Conservation (phyloP, 495 filamentous ascomycete genomes). For the Pseudotulostoma volvatum region DNA sequence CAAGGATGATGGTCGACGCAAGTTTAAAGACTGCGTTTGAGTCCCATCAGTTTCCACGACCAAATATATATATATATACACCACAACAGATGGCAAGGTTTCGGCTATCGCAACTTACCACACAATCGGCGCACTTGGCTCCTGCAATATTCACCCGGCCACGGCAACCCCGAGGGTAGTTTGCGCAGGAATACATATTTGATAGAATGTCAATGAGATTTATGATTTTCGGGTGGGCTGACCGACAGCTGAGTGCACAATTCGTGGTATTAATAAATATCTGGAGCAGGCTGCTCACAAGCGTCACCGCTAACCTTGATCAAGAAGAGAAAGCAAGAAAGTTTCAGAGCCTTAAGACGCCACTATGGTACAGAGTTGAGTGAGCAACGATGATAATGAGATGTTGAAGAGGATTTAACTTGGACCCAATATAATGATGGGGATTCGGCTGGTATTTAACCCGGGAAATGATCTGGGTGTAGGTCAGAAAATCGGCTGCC, state of each 20-base stretch:
- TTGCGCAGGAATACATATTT: slow-evolving; percentile 34
- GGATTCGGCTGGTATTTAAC: too few relatives aligned
- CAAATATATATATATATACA: too few relatives aligned
- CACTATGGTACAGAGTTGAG: too few relatives aligned
- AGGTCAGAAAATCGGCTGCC: too few relatives aligned
- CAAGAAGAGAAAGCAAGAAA: slow-evolving; percentile 2
- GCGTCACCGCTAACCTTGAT: background rate
- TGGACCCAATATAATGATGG: too few relatives aligned
- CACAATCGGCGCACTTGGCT: slow-evolving; percentile 31
- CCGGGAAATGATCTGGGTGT: too few relatives aligned
- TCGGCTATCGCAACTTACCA: slow-evolving; percentile 23
- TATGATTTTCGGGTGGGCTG: background rate
- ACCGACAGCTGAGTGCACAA: background rate
- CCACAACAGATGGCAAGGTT: too few relatives aligned
- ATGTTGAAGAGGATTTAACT: too few relatives aligned
- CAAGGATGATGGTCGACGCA: background rate
- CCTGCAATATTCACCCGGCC: slow-evolving; percentile 29
- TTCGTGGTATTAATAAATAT: slow-evolving; percentile 1
- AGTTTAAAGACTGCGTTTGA: background rate
- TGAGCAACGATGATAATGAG: too few relatives aligned
- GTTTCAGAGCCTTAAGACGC: too few relatives aligned
- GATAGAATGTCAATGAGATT: background rate
- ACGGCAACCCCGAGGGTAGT: slow-evolving; percentile 35
- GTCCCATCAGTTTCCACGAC: background rate
- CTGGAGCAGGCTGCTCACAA: background rate